Evolutionary conservation across 164 flowering plant genomes (phyloP), one percentile per base, ranked within the genome.

Genomic region (Brasenia schreberi): DNA sequence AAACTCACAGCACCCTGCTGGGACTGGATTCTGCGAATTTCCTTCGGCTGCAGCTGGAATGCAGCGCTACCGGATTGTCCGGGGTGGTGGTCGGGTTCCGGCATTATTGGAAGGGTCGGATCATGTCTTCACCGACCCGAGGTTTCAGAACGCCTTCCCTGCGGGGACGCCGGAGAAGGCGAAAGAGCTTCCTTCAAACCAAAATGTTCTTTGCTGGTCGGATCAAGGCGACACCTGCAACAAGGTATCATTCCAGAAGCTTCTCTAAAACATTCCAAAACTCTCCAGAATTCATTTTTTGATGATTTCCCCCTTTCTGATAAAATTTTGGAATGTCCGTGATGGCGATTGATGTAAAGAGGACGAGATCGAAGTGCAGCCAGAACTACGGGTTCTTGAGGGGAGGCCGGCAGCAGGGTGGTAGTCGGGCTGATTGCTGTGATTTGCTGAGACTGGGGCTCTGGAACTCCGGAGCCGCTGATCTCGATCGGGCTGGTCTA

Each of bases 111-210:
- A 49, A 39, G 58, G 45, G 39, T 27, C 7, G 64, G 67, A 67
- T 43, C 64, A 61, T 43, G n/a, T 67, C 60, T 6, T 59, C 23
- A 17, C 52, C 7, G 67, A 65, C 5, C 58, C 63, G 49, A 53
- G 68, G 64, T 64, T 65, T 53, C 68, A 52, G 27, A 63, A 69
- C 33, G 49, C 44, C 58, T 39, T 19, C 42, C 53, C 62, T 5
- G 33, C 42, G 52, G 64, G 17, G 27, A 61, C 56, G 63, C 63
- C 19, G 64, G 70, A 70, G 43, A 63, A 58, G 63, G 43, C 53
- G 59, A 67, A 66, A 67, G 78, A 72, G 71, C 76, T 72, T 71
- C 45, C 75, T 72, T 72, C 76, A 72, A 76, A 5, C 66, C 74
- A 73, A 73, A 73, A 44, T 6, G 19, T 53, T 42, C 63, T 61